A percentile compares a stretch with the other conserved stretches of the same genome.
Evolutionary conservation across 129 eudicot species (phyloP).

Genomic region (Centaurea solstitialis): DNA sequence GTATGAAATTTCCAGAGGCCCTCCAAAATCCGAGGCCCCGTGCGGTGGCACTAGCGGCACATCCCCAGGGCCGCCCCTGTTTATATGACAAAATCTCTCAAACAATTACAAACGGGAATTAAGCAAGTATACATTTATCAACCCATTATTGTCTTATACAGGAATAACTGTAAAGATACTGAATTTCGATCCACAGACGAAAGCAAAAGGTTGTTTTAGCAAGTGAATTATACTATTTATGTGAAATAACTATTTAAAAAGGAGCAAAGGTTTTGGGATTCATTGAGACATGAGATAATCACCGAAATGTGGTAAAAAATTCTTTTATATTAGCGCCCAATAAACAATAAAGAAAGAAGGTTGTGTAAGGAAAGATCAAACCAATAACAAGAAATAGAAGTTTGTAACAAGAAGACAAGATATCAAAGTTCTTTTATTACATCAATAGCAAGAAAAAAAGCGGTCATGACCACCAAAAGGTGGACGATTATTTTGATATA

Average conservation of each 20-base stretch:
- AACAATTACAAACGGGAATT: not conserved
- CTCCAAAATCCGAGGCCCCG: no score
- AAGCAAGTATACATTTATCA: no score
- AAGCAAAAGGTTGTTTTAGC: not conserved
- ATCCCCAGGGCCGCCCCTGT: no score
- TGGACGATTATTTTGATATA: not conserved
- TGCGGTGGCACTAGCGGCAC: no score
- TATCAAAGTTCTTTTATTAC: not conserved
- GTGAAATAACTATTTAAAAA: no score
- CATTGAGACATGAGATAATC: slow-evolving; percentile 58
- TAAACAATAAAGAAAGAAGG: not conserved
- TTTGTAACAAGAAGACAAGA: not conserved
- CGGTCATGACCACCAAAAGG: not conserved
- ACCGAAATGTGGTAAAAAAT: slow-evolving; percentile 54
- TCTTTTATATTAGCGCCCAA: not conserved
- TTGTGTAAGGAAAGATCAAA: not conserved
- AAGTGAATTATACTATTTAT: slow-evolving; percentile 14
- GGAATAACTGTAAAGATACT: no score
- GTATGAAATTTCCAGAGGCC: no score
- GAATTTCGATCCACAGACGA: no score
- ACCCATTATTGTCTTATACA: no score
- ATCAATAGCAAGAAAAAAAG: not conserved
- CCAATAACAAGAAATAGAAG: not conserved
- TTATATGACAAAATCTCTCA: no score
- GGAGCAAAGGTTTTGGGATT: slow-evolving; percentile 30